phyloP scores from a whole-genome alignment of 2,329 filamentous ascomycete species.

The Truncatella angustata region DNA sequence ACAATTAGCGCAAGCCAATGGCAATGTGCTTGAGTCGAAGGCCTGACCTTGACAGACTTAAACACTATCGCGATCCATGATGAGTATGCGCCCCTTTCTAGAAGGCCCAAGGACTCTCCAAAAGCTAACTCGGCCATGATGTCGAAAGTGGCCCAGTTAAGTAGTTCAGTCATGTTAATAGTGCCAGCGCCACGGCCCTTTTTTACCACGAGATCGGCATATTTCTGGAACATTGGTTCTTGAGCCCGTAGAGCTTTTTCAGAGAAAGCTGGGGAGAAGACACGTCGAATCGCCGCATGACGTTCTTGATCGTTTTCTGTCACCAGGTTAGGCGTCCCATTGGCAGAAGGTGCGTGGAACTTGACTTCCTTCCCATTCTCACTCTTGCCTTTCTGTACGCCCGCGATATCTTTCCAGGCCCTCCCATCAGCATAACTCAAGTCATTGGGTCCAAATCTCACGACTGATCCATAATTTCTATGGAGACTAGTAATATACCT shows the following conservation, averaged over 20 bases:
- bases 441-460: constrained; percentile 19
- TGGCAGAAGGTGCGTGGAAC: constrained; percentile 15
- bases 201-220: constrained; percentile 24
- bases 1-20: background rate
- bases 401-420: constrained; percentile 13
- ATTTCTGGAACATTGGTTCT: constrained; percentile 27
- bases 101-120: constrained; percentile 35
- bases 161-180: constrained; percentile 13
- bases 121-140: constrained; percentile 41
- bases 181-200: constrained; percentile 18
- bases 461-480: constrained; percentile 15
- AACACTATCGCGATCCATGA: constrained; percentile 16
- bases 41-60: constrained; percentile 18
- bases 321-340: background rate
- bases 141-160: constrained; percentile 33
- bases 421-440: constrained; percentile 16
- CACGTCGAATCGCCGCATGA: constrained; percentile 21
- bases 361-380: constrained; percentile 25
- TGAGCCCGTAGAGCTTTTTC: constrained; percentile 30
- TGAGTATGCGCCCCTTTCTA: constrained; percentile 23
- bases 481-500: constrained; percentile 15
- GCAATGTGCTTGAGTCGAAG: background rate
- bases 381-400: constrained; percentile 8
- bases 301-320: constrained; percentile 17
- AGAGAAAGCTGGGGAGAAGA: constrained; percentile 29